phyloP scores from a whole-genome alignment of 1,284 basidiomycete genomes.

The Tilletia horrida region DNA sequence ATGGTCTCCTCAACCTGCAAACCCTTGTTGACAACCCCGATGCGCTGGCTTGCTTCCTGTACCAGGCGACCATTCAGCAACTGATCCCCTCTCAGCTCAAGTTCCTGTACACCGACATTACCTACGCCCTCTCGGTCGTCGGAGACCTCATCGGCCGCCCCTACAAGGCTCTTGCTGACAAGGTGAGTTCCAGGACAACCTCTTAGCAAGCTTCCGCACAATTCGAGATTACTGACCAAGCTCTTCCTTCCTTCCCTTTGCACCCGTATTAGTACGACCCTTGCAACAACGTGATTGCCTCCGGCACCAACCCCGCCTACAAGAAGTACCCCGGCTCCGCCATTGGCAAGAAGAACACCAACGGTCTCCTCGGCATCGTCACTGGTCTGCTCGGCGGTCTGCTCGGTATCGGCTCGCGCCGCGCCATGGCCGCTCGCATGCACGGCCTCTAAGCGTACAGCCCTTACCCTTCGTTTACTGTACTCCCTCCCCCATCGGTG shows the following conservation, averaged over 20 bases:
- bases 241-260: too few species aligned
- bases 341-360: slow-evolving; percentile 26
- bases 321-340: slow-evolving; percentile 33
- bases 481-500: too few species aligned
- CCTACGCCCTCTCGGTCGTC: slow-evolving; percentile 30
- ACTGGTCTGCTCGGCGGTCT: slow-evolving; percentile 19
- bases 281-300: slow-evolving; percentile 28
- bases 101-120: slow-evolving; percentile 32
- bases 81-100: slow-evolving; percentile 34
- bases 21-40: slow-evolving; percentile 28
- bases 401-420: slow-evolving; percentile 4
- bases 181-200: too few species aligned
- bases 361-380: slow-evolving; percentile 23
- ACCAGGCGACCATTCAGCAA: slow-evolving; percentile 25
- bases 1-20: slow-evolving; percentile 29
- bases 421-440: slow-evolving; percentile 1
- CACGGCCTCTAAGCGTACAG: neutral
- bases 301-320: slow-evolving; percentile 24
- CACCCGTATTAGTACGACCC: too few species aligned
- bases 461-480: neutral
- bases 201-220: too few species aligned
- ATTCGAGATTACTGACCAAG: too few species aligned
- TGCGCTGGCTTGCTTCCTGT: slow-evolving; percentile 36
- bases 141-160: slow-evolving; percentile 27
- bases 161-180: slow-evolving; percentile 29